Conservation (phyloP, 2,329 filamentous ascomycete genomes). For the Thelonectria rubi region DNA sequence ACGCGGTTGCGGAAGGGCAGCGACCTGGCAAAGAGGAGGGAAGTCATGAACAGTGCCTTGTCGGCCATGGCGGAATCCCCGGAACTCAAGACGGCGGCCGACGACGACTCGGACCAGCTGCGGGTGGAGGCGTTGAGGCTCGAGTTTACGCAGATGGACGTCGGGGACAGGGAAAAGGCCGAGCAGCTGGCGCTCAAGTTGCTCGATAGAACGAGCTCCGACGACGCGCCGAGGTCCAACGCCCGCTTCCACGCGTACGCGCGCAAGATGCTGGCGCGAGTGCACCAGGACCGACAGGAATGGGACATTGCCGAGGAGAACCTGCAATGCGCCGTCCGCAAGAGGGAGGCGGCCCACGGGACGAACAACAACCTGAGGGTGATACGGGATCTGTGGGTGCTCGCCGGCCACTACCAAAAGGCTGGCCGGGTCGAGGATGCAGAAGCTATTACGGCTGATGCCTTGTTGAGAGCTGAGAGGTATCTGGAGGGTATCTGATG, state of each 20-base stretch:
- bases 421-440: conserved; percentile 44
- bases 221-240: conserved; percentile 38
- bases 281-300: conserved; percentile 46
- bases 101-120: conserved; percentile 38
- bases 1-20: conserved; percentile 47
- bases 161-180: conserved; percentile 45
- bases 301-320: conserved; percentile 48
- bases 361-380: conserved; percentile 48
- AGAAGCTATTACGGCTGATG: conserved; percentile 43
- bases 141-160: conserved; percentile 52
- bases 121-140: conserved; percentile 47
- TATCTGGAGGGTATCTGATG: conserved; percentile 41
- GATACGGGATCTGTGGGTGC: conserved; percentile 52
- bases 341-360: conserved; percentile 49
- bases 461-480: conserved; percentile 45
- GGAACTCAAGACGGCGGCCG: conserved; percentile 12
- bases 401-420: conserved; percentile 47
- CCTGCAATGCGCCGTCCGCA: conserved; percentile 45
- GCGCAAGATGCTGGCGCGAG: conserved; percentile 50
- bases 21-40: conserved; percentile 40
- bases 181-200: conserved; percentile 45
- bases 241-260: conserved; percentile 52
- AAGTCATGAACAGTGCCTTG: conserved; percentile 46
- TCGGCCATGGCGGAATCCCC: conserved; percentile 35
- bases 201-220: conserved; percentile 41